Percentiles rank a stretch among this genome's conserved stretches.
These are phyloP conservation scores for Fraxinus greggii DNA, from an alignment of 305 asterid species.

Conservation along the genomic window DNA sequence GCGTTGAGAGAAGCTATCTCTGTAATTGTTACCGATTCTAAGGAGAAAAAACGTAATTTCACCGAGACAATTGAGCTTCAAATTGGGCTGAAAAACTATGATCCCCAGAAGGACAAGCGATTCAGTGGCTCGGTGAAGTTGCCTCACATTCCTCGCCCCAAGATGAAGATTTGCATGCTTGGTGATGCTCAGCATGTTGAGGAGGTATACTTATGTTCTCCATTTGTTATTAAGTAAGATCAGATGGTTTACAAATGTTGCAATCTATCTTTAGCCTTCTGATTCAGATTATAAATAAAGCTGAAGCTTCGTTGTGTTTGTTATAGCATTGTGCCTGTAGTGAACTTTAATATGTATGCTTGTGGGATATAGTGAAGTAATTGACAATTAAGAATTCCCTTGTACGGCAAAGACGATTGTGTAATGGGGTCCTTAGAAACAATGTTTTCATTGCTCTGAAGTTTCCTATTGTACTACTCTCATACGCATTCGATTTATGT, in stretches of 20 bases:
- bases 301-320: neutral
- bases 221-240: neutral
- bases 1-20: constrained; percentile 63
- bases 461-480: neutral
- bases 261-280: neutral
- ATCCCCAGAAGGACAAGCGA: constrained; percentile 79
- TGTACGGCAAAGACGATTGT: neutral
- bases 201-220: constrained; percentile 41
- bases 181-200: constrained; percentile 81
- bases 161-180: constrained; percentile 75
- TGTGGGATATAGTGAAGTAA: neutral
- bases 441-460: neutral
- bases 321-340: neutral
- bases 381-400: neutral
- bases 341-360: neutral
- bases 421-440: neutral
- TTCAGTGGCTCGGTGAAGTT: constrained; percentile 71
- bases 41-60: constrained; percentile 61
- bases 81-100: constrained; percentile 74
- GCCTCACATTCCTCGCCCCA: constrained; percentile 73
- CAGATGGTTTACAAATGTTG: neutral
- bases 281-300: neutral
- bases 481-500: neutral
- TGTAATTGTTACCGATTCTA: constrained; percentile 30
- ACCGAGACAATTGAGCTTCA: constrained; percentile 70